Base-by-base conservation (phyloP, 208 protist species). In the Wallacemonas collosoma region DNA sequence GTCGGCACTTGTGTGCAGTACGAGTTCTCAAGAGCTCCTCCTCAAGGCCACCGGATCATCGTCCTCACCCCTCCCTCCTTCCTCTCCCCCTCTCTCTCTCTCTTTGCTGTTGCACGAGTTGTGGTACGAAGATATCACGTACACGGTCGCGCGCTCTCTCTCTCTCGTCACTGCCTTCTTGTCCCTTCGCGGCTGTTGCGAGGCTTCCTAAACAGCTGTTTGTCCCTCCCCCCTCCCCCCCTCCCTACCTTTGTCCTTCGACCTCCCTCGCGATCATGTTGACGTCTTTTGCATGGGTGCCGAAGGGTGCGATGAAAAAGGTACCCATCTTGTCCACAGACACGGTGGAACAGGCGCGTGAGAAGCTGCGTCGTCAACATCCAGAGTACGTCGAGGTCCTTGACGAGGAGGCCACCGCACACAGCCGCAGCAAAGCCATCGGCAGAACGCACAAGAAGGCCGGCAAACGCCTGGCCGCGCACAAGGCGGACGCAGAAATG, bases 281-380 rank as follows among this genome's bases (percentile, higher is more conserved):
- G 57, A 93, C 89, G 1, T 87, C 87, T 51, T 89, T 96, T 65
- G 83, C 75, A 39, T 96, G 91, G 89, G 84, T 96, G 40, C 91
- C 91, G 41, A 90, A 90, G 72, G 91, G 87, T 50, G 91, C 80
- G 12, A 96, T 96, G 89, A 90, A 89, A 81, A 65, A 86, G 54
- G 79, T 69, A 26, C 89, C 91, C 5, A 87, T 96, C 60, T 80
- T 86, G 12, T 94, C 91, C 73, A 89, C 89, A n/a, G 91, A 96
- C 69, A 90, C 71, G 12, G 66, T 76, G 26, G 83, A 90, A 11
- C 70, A 91, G 69, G 89, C 88, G 14, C 82, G 86, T 55, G 39
- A 45, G 45, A 96, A 96, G 83, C 74, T 94, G 70, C 79, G 79
- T n/a, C 71, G 76, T 41, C 82, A 87, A 63, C 83, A 93, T 75